Evolutionary conservation across 2,329 filamentous ascomycete species (phyloP), one percentile per base, ranked within the genome.

Genomic region (Aureobasidium sp.): DNA sequence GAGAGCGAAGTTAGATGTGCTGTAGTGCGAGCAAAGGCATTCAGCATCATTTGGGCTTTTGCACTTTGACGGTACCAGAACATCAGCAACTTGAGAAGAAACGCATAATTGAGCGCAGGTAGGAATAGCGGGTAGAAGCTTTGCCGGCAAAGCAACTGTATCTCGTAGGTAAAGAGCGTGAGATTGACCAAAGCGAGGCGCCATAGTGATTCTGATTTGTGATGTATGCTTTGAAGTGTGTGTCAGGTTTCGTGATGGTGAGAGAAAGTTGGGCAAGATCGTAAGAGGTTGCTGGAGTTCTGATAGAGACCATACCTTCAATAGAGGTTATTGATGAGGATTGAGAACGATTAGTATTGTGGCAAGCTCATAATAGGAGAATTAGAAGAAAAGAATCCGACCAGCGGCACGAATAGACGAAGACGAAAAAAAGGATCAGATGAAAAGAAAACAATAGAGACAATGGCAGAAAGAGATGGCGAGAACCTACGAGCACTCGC

Each of bases 21-120:
- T 70, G 63, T 73, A 73, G 31, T 65, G 42, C 25, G 66, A 67
- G 64, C 72, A 74, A 9, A 74, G 60, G 60, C 72, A 74, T 1
- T 62, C 57, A 12, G 69, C 57, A 47, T 70, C 66, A 48, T 62
- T 57, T 6, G 59, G 42, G 3, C 62, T 48, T 36, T 69, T 70
- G 41, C 51, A 62, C 3, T 57, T 20, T 42, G 39, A 29, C 2
- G 64, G 55, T 3, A 61, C 39, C 49, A 65, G 72, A 29, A 67
- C 58, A 37, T 68, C 52, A 17, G 52, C 45, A 39, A 72, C 66
- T 41, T 68, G 69, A 15, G 64, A 61, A 7, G 62, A 61, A 2
- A 73, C 60, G 56, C 72, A 74, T 25, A 65, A 34, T 31, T 68
- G 65, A 5, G 72, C 72, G 56, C 72, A 74, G 7, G 44, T 39